phyloP scores from a whole-genome alignment of 177 flowering plant species.

The Vitis hybrid region DNA sequence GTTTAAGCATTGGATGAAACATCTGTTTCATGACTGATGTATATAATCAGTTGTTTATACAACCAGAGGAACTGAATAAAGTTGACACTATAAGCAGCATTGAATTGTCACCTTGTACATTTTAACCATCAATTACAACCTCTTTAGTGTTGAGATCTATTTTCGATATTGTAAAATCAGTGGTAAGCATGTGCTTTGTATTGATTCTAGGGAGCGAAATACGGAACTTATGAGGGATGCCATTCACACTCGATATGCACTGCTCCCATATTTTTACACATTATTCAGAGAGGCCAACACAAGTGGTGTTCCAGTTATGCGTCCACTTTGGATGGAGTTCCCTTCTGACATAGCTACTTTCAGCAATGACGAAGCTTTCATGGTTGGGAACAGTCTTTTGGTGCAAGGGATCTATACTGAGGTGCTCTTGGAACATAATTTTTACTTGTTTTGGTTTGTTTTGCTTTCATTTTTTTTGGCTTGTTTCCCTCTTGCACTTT shows the following conservation, averaged over 20 bases:
- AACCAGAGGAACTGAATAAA: too few relatives aligned
- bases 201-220: constrained; percentile 66
- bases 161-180: background rate
- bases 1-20: too few relatives aligned
- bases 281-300: constrained; percentile 82
- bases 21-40: too few relatives aligned
- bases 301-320: constrained; percentile 82
- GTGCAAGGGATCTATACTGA: constrained; percentile 88
- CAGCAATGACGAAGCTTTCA: constrained; percentile 90
- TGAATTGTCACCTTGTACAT: background rate
- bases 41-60: too few relatives aligned
- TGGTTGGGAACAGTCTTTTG: constrained; percentile 86
- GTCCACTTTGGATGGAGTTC: constrained; percentile 99
- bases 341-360: constrained; percentile 86
- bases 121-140: background rate
- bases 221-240: constrained; percentile 84
- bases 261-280: constrained; percentile 93
- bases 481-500: background rate
- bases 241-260: constrained; percentile 69
- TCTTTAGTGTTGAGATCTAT: constrained; percentile 1
- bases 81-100: background rate
- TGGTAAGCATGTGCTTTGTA: background rate
- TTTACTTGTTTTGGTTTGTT: background rate
- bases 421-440: constrained; percentile 37
- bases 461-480: background rate